phyloP scores from a whole-genome alignment of 2,329 filamentous ascomycete species.

The Monilinia polystroma region DNA sequence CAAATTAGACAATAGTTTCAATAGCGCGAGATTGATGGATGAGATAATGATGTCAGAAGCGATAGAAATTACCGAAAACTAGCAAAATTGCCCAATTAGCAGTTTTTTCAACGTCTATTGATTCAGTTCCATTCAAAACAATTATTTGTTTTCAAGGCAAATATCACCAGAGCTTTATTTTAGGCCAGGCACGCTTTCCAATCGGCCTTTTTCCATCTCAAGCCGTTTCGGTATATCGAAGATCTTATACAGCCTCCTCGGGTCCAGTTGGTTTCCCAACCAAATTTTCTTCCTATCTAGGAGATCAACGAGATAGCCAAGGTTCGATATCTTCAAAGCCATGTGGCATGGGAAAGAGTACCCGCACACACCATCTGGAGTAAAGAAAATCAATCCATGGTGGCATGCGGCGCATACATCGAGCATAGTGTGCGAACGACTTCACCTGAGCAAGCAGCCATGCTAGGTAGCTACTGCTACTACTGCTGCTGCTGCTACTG shows the following conservation, averaged over 20 bases:
- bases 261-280: neutral
- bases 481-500: too few relatives aligned
- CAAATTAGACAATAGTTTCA: slow-evolving; percentile 10
- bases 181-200: neutral
- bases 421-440: neutral
- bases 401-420: neutral
- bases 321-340: slow-evolving; percentile 12
- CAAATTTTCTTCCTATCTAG: slow-evolving; percentile 18
- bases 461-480: too few relatives aligned
- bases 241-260: neutral
- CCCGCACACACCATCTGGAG: neutral
- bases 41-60: slow-evolving; percentile 6
- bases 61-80: neutral
- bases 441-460: neutral
- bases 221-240: neutral
- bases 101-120: neutral
- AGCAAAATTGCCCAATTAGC: neutral
- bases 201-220: neutral
- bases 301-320: slow-evolving; percentile 19
- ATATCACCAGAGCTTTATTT: neutral
- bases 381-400: too few relatives aligned
- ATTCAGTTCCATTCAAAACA: neutral
- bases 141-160: neutral
- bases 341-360: slow-evolving; percentile 9
- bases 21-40: neutral